phyloP scores from a whole-genome alignment of 768 basidiomycete genomes.

The Termitomyces sp. region DNA sequence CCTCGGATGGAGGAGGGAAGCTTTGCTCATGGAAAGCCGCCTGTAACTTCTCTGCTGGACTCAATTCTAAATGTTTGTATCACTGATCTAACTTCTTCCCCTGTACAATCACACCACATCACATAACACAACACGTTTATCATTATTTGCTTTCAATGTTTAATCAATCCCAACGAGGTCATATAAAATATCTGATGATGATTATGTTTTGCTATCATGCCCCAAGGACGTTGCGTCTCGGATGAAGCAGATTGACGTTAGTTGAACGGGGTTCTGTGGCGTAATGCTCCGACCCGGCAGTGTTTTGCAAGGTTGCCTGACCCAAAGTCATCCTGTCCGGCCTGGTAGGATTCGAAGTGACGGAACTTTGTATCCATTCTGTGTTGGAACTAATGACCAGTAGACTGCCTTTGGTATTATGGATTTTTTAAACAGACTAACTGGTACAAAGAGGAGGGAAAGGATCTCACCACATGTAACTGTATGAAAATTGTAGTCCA shows the following conservation, averaged over 20 bases:
- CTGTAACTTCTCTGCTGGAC: conserved; percentile 14
- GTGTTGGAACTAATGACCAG: conserved; percentile 6
- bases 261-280: no score
- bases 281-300: background rate
- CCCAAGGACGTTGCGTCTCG: no score
- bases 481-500: no score
- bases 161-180: background rate
- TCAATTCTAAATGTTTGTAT: background rate
- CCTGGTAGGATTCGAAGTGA: conserved; percentile 2
- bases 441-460: background rate
- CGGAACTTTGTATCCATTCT: conserved; percentile 8
- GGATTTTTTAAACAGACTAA: background rate
- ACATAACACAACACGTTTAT: background rate
- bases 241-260: no score
- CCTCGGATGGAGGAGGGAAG: conserved; percentile 57
- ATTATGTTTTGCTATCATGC: no score
- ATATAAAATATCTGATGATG: background rate
- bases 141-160: background rate
- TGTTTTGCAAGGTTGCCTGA: background rate
- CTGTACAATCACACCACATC: background rate
- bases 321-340: conserved; percentile 7
- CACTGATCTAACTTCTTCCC: background rate
- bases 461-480: no score
- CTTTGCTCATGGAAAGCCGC: conserved; percentile 30
- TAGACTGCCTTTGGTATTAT: background rate